Evolutionary conservation across 805 yeast genomes (phyloP), one percentile per base, ranked within the genome.

Genomic region (Yamadazyma phyllophila): DNA sequence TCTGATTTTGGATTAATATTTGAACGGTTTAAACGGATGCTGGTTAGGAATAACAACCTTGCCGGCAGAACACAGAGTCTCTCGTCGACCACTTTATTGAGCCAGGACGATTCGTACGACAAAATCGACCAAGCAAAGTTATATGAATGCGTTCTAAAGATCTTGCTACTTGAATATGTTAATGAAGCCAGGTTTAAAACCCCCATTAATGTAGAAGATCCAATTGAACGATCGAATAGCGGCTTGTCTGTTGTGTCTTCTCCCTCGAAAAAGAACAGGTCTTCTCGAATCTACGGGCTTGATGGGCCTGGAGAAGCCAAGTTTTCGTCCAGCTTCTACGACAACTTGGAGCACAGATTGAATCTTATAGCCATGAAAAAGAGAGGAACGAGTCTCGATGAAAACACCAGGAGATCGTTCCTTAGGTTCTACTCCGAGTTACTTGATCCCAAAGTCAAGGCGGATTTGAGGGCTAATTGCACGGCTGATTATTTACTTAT

Each of bases 391-490:
- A 45, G 58, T 20, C 56, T 67, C 34, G 80, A 77, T 42, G 80
- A 76, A 4, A 63, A 74, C 45, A 73, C 83, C 10, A 69, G 86
- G 49, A 66, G 85, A 30, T 75, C 83, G 41, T 69, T 83, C 38
- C 61, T 85, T 20, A 76, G 86, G 20, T 73, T 84, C 46, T 85
- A 85, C 59, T 82, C 81, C 45, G 83, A 81, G 37, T 54, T 81
- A 26, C 64, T 83, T 31, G 77, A 74, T 41, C 80, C 83, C 3
- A 62, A 53, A 24, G 66, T 67, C 53, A 68, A 65, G 30, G 51
- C 51, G 8, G 73, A 69, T 26, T 53, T 69, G 26, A 47, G 50
- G 26, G 52, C 62, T 2, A 63, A 61, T 35, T 62, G 61, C 47
- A 59, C 66, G 27, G 67, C 73, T 4, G 77, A 72, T 46, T 81